Base-by-base conservation (phyloP, 805 yeast genomes). In the Citeromyces matritensis region DNA sequence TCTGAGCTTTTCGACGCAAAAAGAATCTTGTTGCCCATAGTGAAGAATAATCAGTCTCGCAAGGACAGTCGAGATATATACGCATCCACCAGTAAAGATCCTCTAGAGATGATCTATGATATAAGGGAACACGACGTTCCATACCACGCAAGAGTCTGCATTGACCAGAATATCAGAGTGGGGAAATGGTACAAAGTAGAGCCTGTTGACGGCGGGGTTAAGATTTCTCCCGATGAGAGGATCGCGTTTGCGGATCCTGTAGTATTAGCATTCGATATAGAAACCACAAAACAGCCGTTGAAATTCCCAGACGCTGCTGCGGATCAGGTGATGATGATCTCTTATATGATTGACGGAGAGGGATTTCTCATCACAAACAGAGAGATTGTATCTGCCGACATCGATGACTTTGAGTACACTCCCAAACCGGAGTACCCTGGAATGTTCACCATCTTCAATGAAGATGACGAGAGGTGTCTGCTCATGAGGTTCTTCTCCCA, bases 311-410 rank as follows among this genome's bases (percentile, higher is more conserved):
- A 84, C 44, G 69, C 95, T 5, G 63, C 78, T 8, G 65, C 80
- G 5, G 99, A 91, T 55, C 93, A 83, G 52, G 69, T 91, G 26
- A 91, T 91, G 96, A 93, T 93, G 98, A 91, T 91, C 31, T 93
- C 98, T 3, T 91, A 91, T 50, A 93, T 93, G 98, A 86, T 91
- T 38, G 98, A 91, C 49, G 98, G 97, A 8, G 94, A 83, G 43
- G 99, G 99, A 25, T 91, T 60, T 48, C 58, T 91, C 26, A 93
- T 91, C 37, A 91, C 97, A 7, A 91, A 91, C 49, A 61, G 99
- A 43, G 95, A 86, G 42, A 84, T 91, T 43, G 86, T 91, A 25
- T 75, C 94, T 5, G 82, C 84, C 49, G 97, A 93, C 51, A 91
- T 91, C 35, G 94, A 81, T 31, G 97, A 91, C 55, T 91, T 91